phyloP scores from a whole-genome alignment of 768 basidiomycete species.

The Lactarius sanguifluus region DNA sequence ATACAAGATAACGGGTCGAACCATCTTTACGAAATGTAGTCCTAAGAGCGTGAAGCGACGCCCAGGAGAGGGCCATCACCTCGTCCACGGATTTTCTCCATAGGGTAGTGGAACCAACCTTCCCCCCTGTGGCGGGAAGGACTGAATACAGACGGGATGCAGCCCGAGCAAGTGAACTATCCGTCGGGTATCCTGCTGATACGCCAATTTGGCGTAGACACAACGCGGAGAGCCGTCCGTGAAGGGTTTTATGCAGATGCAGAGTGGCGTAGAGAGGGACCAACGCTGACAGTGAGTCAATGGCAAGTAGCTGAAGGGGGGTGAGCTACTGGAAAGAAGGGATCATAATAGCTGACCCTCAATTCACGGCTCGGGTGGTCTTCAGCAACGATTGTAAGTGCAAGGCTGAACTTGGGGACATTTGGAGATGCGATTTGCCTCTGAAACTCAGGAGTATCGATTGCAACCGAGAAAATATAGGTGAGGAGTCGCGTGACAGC shows the following conservation, averaged over 20 bases:
- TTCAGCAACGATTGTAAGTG: constrained; percentile 56
- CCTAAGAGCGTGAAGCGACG: constrained; percentile 55
- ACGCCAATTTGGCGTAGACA: constrained; percentile 59
- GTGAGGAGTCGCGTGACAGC: constrained; percentile 64
- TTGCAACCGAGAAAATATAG: constrained; percentile 58
- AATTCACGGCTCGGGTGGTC: constrained; percentile 50
- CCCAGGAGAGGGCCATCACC: constrained; percentile 64
- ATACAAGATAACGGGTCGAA: constrained; percentile 32
- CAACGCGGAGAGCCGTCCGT: constrained; percentile 51
- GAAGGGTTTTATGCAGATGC: constrained; percentile 57
- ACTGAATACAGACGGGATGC: constrained; percentile 59
- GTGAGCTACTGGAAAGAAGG: constrained; percentile 9
- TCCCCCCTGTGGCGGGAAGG: constrained; percentile 74
- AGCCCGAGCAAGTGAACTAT: constrained; percentile 42
- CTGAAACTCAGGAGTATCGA: constrained; percentile 74
- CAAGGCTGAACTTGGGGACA: constrained; percentile 65
- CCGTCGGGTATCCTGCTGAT: constrained; percentile 45
- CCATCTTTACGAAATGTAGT: constrained; percentile 56
- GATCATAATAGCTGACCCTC: constrained; percentile 44
- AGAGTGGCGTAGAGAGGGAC: constrained; percentile 65
- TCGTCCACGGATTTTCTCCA: constrained; percentile 81
- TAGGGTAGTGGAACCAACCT: constrained; percentile 64
- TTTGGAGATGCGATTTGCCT: constrained; percentile 73
- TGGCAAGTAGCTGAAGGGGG: constrained; percentile 43
- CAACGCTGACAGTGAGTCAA: constrained; percentile 52